phyloP scores from a whole-genome alignment of 164 flowering plant species.

The Protea cynaroides region DNA sequence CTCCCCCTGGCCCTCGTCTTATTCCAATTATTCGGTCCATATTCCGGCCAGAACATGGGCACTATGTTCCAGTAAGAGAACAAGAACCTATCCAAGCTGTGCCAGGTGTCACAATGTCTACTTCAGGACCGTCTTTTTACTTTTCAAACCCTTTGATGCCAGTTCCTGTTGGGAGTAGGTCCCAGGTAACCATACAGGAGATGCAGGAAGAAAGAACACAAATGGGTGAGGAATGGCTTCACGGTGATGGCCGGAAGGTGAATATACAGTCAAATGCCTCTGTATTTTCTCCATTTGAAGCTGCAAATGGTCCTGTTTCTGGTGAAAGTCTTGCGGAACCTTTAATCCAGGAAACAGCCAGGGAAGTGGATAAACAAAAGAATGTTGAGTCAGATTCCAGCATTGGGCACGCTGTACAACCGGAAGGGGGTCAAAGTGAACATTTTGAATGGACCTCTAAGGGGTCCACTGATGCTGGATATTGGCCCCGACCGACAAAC shows the following conservation, averaged over 20 bases:
- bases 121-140: slow-evolving; percentile 25
- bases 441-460: slow-evolving; percentile 6
- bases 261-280: slow-evolving; percentile 10
- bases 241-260: slow-evolving; percentile 8
- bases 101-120: slow-evolving; percentile 24
- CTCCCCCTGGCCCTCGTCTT: slow-evolving; percentile 26
- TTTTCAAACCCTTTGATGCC: slow-evolving; percentile 22
- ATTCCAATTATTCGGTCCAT: slow-evolving; percentile 38
- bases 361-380: slow-evolving; percentile 23
- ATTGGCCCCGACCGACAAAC: neutral
- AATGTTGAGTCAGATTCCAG: slow-evolving; percentile 13
- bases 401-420: slow-evolving; percentile 12
- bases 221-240: slow-evolving; percentile 14
- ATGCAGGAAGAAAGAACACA: slow-evolving; percentile 37
- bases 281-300: slow-evolving; percentile 13
- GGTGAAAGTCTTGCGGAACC: slow-evolving; percentile 11
- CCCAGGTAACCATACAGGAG: slow-evolving; percentile 47
- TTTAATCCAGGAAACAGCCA: slow-evolving; percentile 9
- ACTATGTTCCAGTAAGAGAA: slow-evolving; percentile 28
- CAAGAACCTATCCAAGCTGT: slow-evolving; percentile 20
- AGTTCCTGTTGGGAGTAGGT: slow-evolving; percentile 15
- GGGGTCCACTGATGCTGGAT: slow-evolving; percentile 10
- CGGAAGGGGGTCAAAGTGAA: slow-evolving; percentile 14
- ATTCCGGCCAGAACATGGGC: slow-evolving; percentile 23
- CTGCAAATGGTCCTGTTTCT: slow-evolving; percentile 12